These are phyloP conservation scores for Pyrenophora teres DNA, from an alignment of 2,329 filamentous ascomycete genomes.

Conservation along the genomic window DNA sequence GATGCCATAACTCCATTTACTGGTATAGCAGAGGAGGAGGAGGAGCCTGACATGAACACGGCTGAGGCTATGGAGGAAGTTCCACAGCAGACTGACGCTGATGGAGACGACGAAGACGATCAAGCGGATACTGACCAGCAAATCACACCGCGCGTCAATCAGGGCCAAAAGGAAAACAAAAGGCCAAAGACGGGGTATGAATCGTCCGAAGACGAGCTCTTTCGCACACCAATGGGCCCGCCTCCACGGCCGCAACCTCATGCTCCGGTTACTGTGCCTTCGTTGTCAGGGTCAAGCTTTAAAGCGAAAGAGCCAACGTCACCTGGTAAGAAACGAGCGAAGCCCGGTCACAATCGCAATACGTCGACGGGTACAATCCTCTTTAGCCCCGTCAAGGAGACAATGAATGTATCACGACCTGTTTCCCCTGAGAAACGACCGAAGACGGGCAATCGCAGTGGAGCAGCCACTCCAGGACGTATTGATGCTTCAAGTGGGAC, in stretches of 20 bases:
- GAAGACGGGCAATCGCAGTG: constrained; percentile 38
- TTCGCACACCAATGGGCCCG: constrained; percentile 50
- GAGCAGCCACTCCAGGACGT: constrained; percentile 41
- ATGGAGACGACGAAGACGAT: constrained; percentile 83
- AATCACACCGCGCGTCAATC: constrained; percentile 20
- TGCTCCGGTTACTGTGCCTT: constrained; percentile 26
- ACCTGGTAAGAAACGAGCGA: constrained; percentile 34
- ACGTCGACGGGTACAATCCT: constrained; percentile 82
- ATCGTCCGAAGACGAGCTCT: constrained; percentile 50
- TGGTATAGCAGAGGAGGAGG: constrained; percentile 53
- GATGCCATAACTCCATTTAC: constrained; percentile 41
- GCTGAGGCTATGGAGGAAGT: constrained; percentile 50
- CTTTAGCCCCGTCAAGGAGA: constrained; percentile 67
- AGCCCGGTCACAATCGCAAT: constrained; percentile 68
- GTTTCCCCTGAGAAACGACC: constrained; percentile 38
- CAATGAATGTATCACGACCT: constrained; percentile 44
- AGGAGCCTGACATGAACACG: constrained; percentile 48
- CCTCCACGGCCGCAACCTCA: constrained; percentile 35
- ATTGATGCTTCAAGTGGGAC: constrained; percentile 23
- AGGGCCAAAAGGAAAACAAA: constrained; percentile 37
- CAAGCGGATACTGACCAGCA: constrained; percentile 36
- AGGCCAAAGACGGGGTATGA: constrained; percentile 33
- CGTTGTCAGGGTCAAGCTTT: constrained; percentile 39
- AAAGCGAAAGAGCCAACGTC: constrained; percentile 41
- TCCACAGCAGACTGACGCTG: constrained; percentile 73